Conservation (phyloP, 345 rosid species). For the Adansonia digitata region DNA sequence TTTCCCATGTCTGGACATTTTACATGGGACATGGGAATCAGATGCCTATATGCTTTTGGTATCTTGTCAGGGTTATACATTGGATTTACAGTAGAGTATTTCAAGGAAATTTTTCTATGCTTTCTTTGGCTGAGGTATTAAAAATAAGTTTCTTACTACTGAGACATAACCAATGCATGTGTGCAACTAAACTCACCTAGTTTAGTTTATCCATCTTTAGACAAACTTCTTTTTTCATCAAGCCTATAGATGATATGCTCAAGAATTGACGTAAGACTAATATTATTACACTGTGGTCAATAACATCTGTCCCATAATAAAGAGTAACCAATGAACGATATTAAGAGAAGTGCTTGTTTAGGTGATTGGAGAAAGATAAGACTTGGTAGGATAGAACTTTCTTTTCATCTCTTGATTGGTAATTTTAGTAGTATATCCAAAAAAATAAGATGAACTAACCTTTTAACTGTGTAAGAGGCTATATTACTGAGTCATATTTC, state of each 20-base stretch:
- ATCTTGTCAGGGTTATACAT: neutral
- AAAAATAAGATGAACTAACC: neutral
- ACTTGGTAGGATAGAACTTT: conserved; percentile 1
- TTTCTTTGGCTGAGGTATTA: neutral
- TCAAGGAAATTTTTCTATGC: neutral
- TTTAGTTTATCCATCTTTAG: neutral
- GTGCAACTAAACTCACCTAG: neutral
- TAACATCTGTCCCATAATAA: neutral
- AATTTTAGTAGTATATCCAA: neutral
- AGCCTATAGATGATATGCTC: neutral
- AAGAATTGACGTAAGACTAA: neutral
- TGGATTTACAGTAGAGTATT: neutral
- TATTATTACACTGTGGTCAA: neutral
- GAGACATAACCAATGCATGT: neutral
- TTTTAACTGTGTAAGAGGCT: neutral
- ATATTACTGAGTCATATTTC: neutral
- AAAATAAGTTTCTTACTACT: neutral
- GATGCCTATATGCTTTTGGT: neutral
- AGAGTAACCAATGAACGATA: neutral
- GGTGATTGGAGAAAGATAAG: neutral
- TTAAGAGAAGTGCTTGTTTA: neutral
- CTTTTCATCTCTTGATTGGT: neutral
- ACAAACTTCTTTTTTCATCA: neutral
- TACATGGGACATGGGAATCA: neutral
- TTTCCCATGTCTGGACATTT: neutral